A percentile compares a stretch with the other conserved stretches of the same genome.
phyloP scores from a whole-genome alignment of 768 basidiomycete species.

The Tulasnella calospora region DNA sequence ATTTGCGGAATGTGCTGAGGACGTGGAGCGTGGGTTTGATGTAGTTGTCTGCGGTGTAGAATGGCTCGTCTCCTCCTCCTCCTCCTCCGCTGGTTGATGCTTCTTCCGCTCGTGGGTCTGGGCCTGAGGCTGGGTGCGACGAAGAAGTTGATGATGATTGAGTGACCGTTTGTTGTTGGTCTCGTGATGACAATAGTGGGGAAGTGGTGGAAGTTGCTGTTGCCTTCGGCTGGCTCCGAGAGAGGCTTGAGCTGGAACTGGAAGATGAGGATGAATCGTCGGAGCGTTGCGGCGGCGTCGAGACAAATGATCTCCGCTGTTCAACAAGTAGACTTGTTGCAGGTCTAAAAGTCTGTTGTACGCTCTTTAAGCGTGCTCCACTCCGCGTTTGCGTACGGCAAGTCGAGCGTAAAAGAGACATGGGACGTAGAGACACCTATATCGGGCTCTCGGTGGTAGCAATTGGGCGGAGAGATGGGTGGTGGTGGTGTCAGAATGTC shows the following conservation, averaged over 20 bases:
- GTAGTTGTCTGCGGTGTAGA: conserved; percentile 19
- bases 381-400: not conserved
- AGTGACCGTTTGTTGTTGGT: not conserved
- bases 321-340: not conserved
- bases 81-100: not conserved
- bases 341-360: conserved; percentile 12
- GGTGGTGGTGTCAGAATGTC: not conserved
- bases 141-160: not conserved
- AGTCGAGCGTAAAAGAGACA: conserved; percentile 1
- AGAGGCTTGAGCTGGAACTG: not conserved
- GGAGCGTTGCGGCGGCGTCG: not conserved
- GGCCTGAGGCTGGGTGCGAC: not conserved
- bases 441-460: not conserved
- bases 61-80: conserved; percentile 11
- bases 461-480: not conserved
- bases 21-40: conserved; percentile 21
- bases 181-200: not conserved
- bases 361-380: not conserved
- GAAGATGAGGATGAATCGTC: not conserved
- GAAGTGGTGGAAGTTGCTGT: not conserved
- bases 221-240: not conserved
- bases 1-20: not conserved
- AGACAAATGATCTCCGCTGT: not conserved
- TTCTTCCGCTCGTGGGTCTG: not conserved
- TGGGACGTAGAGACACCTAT: not conserved